Evolutionary conservation across 371 early-diverging fungal species (phyloP).

Genomic region (Rhizopus sp.): DNA sequence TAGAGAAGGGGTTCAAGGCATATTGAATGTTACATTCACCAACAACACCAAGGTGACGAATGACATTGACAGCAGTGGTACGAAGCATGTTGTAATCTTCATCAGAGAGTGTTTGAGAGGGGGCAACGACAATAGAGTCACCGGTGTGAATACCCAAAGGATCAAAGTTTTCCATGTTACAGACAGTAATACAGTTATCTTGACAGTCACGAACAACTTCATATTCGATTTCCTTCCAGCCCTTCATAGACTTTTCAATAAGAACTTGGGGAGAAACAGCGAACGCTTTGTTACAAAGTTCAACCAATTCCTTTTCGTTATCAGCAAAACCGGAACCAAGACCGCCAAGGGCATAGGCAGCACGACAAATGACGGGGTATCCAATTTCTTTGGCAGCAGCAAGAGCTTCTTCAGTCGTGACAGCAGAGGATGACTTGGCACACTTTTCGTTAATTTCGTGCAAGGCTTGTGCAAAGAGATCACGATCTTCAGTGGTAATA

Average conservation of each 20-base stretch:
- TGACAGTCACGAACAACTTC: constrained; percentile 93
- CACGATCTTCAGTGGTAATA: constrained; percentile 93
- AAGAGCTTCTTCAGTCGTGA: constrained; percentile 80
- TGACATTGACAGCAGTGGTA: constrained; percentile 81
- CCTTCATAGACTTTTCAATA: constrained; percentile 95
- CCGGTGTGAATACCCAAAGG: constrained; percentile 97
- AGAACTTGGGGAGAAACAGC: constrained; percentile 89
- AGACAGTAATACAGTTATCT: constrained; percentile 96
- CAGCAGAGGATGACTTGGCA: constrained; percentile 80
- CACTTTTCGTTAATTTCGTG: constrained; percentile 84
- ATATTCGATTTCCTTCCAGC: constrained; percentile 98
- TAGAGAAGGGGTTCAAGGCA: constrained; percentile 90
- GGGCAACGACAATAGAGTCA: constrained; percentile 96
- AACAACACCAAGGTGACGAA: constrained; percentile 89
- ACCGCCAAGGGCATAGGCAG: constrained; percentile 94
- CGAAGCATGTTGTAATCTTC: constrained; percentile 97
- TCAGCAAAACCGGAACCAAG: constrained; percentile 94
- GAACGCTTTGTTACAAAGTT: constrained; percentile 83
- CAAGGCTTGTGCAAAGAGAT: constrained; percentile 87
- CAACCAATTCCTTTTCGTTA: constrained; percentile 74
- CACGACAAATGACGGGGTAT: constrained; percentile 92
- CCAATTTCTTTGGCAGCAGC: constrained; percentile 84
- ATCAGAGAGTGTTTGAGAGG: constrained; percentile 92
- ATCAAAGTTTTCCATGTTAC: constrained; percentile 99
- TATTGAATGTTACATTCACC: constrained; percentile 99